A percentile compares a stretch with the other conserved stretches of the same genome.
Evolutionary conservation across 805 yeast genomes (phyloP).

Genomic region (Candida patagonica): DNA sequence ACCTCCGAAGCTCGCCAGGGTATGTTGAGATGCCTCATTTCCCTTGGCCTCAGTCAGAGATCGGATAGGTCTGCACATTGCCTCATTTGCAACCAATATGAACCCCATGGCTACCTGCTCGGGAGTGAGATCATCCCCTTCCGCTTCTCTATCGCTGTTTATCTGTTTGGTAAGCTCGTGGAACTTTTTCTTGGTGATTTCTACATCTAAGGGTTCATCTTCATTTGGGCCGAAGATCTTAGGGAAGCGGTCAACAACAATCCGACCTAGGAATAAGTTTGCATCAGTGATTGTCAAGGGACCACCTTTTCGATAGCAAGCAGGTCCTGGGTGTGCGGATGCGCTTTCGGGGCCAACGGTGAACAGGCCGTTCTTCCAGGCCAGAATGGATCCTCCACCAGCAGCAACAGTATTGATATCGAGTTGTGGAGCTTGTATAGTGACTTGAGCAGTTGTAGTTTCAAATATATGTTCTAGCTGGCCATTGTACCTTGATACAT

Average conservation of each 20-base stretch:
- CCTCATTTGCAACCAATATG: slow-evolving; percentile 71
- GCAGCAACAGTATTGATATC: slow-evolving; percentile 80
- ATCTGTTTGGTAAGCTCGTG: slow-evolving; percentile 44
- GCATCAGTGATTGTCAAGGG: slow-evolving; percentile 84
- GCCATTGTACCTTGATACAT: slow-evolving; percentile 67
- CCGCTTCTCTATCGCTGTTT: slow-evolving; percentile 36
- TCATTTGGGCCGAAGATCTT: slow-evolving; percentile 77
- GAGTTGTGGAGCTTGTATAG: slow-evolving; percentile 75
- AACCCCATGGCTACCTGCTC: slow-evolving; percentile 76
- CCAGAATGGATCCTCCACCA: slow-evolving; percentile 68
- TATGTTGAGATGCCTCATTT: slow-evolving; percentile 51
- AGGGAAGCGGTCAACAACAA: slow-evolving; percentile 69
- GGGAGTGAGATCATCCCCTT: slow-evolving; percentile 34
- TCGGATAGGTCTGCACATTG: slow-evolving; percentile 87
- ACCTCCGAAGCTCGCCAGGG: slow-evolving; percentile 81
- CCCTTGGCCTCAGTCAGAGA: slow-evolving; percentile 82
- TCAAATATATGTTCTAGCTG: slow-evolving; percentile 71
- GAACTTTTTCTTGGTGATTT: slow-evolving; percentile 43
- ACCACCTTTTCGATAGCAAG: slow-evolving; percentile 77
- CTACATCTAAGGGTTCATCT: slow-evolving; percentile 55
- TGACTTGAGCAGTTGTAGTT: slow-evolving; percentile 74
- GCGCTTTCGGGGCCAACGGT: slow-evolving; percentile 85
- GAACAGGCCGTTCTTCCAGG: slow-evolving; percentile 63
- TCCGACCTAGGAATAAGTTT: slow-evolving; percentile 60
- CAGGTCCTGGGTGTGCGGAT: slow-evolving; percentile 84